These are phyloP conservation scores for Trichoderma arundinaceum DNA, from an alignment of 2,329 filamentous ascomycete species.

Conservation along the genomic window DNA sequence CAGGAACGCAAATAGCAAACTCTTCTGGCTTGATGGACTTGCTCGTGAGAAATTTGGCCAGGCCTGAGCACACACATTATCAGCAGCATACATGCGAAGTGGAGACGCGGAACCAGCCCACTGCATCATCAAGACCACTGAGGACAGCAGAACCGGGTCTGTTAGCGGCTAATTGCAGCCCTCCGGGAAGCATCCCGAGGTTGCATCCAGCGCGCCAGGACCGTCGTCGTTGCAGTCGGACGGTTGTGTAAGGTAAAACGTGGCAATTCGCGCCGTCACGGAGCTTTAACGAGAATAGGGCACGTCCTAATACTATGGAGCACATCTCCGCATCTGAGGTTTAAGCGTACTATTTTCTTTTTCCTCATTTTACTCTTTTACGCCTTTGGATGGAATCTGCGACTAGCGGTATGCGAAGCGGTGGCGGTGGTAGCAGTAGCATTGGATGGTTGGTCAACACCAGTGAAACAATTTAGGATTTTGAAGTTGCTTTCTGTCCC, in stretches of 20 bases:
- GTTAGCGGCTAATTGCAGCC: constrained; percentile 1
- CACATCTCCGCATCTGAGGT: neutral
- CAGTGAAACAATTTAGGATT: neutral
- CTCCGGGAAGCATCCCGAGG: neutral
- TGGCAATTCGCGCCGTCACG: neutral
- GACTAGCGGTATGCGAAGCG: neutral
- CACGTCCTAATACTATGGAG: neutral
- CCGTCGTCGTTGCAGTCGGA: neutral
- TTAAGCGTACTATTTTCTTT: neutral
- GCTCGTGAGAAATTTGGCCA: neutral
- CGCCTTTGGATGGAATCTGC: neutral
- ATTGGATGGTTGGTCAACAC: neutral
- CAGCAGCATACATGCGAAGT: neutral
- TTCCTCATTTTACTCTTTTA: neutral
- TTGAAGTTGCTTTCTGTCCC: neutral
- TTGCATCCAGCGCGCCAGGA: neutral
- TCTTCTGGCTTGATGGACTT: neutral
- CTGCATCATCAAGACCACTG: neutral
- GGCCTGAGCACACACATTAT: neutral
- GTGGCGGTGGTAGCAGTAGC: too few relatives aligned
- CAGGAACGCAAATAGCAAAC: neutral
- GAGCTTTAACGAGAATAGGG: neutral
- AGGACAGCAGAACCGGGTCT: neutral
- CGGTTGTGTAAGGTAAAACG: constrained; percentile 12
- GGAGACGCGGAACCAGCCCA: neutral